phyloP scores from a whole-genome alignment of 106 monocot species.

The Dioscorea dumetorum region DNA sequence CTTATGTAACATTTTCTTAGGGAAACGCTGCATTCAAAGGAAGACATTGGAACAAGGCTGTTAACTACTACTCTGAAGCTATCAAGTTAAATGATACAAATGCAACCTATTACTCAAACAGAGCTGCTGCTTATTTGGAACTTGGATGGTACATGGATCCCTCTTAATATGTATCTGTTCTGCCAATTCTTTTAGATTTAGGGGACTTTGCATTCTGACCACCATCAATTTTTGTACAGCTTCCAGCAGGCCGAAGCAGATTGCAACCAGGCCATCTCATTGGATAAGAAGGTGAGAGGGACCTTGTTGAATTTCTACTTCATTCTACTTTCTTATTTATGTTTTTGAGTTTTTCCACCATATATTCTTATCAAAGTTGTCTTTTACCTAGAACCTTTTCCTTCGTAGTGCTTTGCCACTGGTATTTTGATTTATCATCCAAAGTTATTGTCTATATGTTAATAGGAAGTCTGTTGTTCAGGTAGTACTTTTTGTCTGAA shows the following conservation, averaged over 20 bases:
- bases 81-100: conserved; percentile 69
- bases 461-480: too few relatives aligned
- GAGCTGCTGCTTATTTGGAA: conserved; percentile 94
- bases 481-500: too few relatives aligned
- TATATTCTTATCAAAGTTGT: too few relatives aligned
- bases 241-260: conserved; percentile 95
- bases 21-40: conserved; percentile 93
- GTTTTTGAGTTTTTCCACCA: too few relatives aligned
- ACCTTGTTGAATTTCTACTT: too few relatives aligned
- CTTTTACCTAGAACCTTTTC: too few relatives aligned
- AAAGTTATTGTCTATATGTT: too few relatives aligned
- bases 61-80: conserved; percentile 79
- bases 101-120: conserved; percentile 86
- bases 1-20: conserved; percentile 11
- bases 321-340: background rate
- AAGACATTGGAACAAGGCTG: conserved; percentile 88
- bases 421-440: too few relatives aligned
- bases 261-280: conserved; percentile 72
- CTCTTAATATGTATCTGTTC: background rate
- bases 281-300: conserved; percentile 83
- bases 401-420: too few relatives aligned
- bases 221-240: conserved; percentile 27
- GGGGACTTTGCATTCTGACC: background rate
- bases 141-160: conserved; percentile 59
- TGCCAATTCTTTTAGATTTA: background rate